These are phyloP conservation scores for Solanum tarapatanum DNA, from an alignment of 257 asterid species.

Conservation along the genomic window DNA sequence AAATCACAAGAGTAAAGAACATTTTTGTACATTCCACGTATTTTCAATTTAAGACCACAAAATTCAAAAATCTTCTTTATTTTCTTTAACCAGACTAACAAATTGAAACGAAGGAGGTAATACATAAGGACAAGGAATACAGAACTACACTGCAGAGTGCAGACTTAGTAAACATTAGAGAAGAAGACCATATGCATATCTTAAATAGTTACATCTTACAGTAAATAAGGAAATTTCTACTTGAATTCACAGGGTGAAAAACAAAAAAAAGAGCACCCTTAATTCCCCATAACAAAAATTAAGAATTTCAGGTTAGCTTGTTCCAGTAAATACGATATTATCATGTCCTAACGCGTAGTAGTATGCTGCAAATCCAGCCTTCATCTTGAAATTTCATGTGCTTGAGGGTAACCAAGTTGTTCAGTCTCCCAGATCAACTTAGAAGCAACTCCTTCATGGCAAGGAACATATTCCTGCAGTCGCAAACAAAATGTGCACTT, in stretches of 20 bases:
- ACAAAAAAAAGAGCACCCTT: constrained; percentile 27
- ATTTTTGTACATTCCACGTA: too few relatives aligned
- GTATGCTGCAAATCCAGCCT: constrained; percentile 9
- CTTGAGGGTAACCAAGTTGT: constrained; percentile 24
- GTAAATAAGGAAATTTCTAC: not conserved
- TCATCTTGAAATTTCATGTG: constrained; percentile 37
- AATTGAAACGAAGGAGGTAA: not conserved
- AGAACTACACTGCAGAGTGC: not conserved
- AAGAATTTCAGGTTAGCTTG: constrained; percentile 30
- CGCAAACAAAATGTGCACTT: not conserved
- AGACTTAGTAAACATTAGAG: not conserved
- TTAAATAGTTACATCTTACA: constrained; percentile 2
- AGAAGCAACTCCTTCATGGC: constrained; percentile 34
- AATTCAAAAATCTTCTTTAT: not conserved
- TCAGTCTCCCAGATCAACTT: constrained; percentile 41
- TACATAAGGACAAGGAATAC: not conserved
- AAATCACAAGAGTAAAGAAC: too few relatives aligned
- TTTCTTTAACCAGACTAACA: not conserved
- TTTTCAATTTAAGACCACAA: too few relatives aligned
- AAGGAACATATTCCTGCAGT: constrained; percentile 31
- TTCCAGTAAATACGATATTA: constrained; percentile 12
- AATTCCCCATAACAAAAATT: constrained; percentile 12
- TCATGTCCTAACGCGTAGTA: constrained; percentile 8
- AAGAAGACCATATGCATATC: not conserved
- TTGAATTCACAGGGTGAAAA: not conserved